Evolutionary conservation across 768 basidiomycete genomes (phyloP).

Genomic region (Paxillus rubicundulus): DNA sequence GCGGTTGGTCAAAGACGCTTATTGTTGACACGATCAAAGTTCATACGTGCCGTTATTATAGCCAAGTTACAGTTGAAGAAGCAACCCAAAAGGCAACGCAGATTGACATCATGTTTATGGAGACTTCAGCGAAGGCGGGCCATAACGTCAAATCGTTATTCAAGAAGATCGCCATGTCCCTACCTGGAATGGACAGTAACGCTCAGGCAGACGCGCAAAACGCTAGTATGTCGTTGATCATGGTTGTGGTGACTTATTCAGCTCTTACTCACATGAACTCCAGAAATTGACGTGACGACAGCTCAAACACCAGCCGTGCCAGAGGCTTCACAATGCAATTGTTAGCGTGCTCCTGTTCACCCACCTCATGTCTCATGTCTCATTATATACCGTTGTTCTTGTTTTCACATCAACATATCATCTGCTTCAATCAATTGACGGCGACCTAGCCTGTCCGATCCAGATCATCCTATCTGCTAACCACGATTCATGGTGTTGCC

Average conservation of each 20-base stretch:
- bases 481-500: slow-evolving; percentile 98
- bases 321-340: slow-evolving; percentile 84
- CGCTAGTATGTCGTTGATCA: slow-evolving; percentile 35
- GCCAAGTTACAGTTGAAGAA: slow-evolving; percentile 98
- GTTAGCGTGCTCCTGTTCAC: slow-evolving; percentile 41
- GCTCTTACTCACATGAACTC: slow-evolving; percentile 3
- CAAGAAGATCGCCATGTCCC: slow-evolving; percentile 98
- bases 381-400: slow-evolving; percentile 29
- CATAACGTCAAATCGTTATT: slow-evolving; percentile 99
- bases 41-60: slow-evolving; percentile 33
- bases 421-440: slow-evolving; percentile 13
- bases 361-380: slow-evolving; percentile 7
- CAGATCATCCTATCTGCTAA: slow-evolving; percentile 13
- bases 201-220: slow-evolving; percentile 55
- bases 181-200: slow-evolving; percentile 94
- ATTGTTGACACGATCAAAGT: background rate
- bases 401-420: slow-evolving; percentile 16
- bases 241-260: background rate
- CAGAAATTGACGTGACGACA: slow-evolving; percentile 92
- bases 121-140: slow-evolving; percentile 98
- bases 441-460: background rate
- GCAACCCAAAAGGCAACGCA: slow-evolving; percentile 89
- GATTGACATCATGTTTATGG: slow-evolving; percentile 97
- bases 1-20: slow-evolving; percentile 54
- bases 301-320: slow-evolving; percentile 66